A percentile compares a stretch with the other conserved stretches of the same genome.
Conservation (phyloP, 805 yeast genomes). For the Cyberlindnera meyerae region DNA sequence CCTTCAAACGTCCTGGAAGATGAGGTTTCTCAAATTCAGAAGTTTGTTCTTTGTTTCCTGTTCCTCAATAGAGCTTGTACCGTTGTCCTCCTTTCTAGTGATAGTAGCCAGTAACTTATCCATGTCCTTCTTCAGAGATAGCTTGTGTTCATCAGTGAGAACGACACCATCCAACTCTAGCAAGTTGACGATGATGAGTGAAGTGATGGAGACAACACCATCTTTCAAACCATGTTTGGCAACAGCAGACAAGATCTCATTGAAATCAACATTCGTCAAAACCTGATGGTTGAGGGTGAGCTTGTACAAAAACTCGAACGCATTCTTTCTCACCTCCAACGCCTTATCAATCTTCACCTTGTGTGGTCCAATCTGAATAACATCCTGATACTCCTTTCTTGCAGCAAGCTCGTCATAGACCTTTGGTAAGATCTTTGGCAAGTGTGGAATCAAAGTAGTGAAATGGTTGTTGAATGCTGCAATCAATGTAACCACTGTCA, state of each 20-base stretch:
- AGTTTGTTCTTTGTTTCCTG: slow-evolving; percentile 25
- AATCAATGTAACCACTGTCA: slow-evolving; percentile 54
- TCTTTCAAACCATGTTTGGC: slow-evolving; percentile 36
- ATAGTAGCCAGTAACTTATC: slow-evolving; percentile 25
- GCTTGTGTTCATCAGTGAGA: slow-evolving; percentile 15
- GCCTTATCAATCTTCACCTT: slow-evolving; percentile 80
- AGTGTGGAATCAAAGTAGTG: slow-evolving; percentile 38
- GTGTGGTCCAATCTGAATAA: slow-evolving; percentile 82
- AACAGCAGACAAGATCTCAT: slow-evolving; percentile 31
- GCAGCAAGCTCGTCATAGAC: slow-evolving; percentile 52
- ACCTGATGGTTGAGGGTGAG: slow-evolving; percentile 28
- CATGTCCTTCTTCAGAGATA: slow-evolving; percentile 21
- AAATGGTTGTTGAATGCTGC: slow-evolving; percentile 57
- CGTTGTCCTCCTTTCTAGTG: slow-evolving; percentile 26
- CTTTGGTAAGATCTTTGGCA: slow-evolving; percentile 43
- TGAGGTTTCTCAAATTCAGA: slow-evolving; percentile 19
- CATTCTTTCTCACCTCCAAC: slow-evolving; percentile 62
- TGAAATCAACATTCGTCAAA: slow-evolving; percentile 27
- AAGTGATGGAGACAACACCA: slow-evolving; percentile 26
- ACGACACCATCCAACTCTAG: slow-evolving; percentile 26
- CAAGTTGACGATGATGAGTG: slow-evolving; percentile 24
- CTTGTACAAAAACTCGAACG: slow-evolving; percentile 65
- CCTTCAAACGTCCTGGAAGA: slow-evolving; percentile 8
- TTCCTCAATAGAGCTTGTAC: slow-evolving; percentile 27
- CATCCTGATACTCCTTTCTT: slow-evolving; percentile 52